phyloP scores from a whole-genome alignment of 163 green algal species.

The Smithsoniella earleae region DNA sequence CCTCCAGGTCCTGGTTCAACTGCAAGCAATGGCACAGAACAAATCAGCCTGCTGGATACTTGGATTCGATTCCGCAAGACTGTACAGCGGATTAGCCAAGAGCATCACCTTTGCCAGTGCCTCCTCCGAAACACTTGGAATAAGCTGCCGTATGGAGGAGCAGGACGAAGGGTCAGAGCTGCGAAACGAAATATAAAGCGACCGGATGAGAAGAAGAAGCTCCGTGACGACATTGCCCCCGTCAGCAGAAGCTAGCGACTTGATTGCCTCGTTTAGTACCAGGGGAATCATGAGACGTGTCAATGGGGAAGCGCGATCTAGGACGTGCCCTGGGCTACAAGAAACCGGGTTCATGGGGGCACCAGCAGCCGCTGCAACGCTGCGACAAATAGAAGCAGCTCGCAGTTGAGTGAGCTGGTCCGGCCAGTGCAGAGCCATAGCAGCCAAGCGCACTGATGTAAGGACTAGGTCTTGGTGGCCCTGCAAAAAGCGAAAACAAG shows the following conservation, averaged over 20 bases:
- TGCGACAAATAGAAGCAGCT: constrained; percentile 3
- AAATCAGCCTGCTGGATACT: no score
- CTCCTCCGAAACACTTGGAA: neutral
- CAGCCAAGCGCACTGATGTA: neutral
- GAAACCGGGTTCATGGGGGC: constrained; percentile 15
- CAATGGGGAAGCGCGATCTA: neutral
- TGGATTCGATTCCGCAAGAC: no score
- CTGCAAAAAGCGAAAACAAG: constrained; percentile 5
- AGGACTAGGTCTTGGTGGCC: neutral
- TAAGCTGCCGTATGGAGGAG: neutral
- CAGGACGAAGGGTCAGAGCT: no score
- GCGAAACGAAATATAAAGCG: neutral
- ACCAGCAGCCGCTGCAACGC: neutral
- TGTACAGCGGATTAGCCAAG: no score
- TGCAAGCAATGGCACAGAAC: no score
- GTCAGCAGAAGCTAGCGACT: constrained; percentile 8
- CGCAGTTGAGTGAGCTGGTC: constrained; percentile 12
- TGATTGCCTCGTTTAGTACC: neutral
- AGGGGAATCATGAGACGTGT: neutral
- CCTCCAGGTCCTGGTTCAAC: constrained; percentile 19
- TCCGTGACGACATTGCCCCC: constrained; percentile 3
- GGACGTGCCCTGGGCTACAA: neutral
- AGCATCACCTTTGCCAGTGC: neutral
- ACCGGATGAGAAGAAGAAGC: constrained; percentile 26
- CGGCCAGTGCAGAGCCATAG: constrained; percentile 16